Conservation (phyloP, 345 rosid genomes). For the Eucalyptus sp. region DNA sequence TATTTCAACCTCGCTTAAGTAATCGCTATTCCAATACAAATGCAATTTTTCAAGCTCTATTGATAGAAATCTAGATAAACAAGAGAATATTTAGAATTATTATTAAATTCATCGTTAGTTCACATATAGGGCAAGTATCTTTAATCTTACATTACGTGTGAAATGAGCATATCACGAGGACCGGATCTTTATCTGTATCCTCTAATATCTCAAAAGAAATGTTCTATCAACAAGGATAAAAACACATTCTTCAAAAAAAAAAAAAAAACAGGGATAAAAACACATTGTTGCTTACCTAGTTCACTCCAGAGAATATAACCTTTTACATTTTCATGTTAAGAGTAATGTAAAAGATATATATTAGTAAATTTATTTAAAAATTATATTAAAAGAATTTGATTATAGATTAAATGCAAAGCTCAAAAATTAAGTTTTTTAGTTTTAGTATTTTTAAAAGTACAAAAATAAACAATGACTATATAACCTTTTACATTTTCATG, state of each 20-base stretch:
- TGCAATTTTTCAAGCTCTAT: neutral
- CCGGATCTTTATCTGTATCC: neutral
- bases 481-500: too few species aligned
- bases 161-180: neutral
- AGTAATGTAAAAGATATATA: too few species aligned
- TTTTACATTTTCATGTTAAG: too few species aligned
- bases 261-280: neutral
- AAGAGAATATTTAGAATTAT: neutral
- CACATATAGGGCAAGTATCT: neutral
- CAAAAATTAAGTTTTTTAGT: too few species aligned
- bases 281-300: neutral
- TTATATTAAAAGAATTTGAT: too few species aligned
- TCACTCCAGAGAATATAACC: neutral
- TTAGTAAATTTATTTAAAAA: too few species aligned
- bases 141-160: neutral
- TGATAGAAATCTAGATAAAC: neutral
- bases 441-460: too few species aligned
- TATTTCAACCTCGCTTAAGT: neutral
- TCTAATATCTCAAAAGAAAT: neutral
- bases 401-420: too few species aligned
- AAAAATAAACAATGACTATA: too few species aligned
- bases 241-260: neutral
- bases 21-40: neutral
- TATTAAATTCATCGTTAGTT: neutral
- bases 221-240: neutral